phyloP scores from a whole-genome alignment of 176 grass and related monocot species.

The Paspalum vaginatum region DNA sequence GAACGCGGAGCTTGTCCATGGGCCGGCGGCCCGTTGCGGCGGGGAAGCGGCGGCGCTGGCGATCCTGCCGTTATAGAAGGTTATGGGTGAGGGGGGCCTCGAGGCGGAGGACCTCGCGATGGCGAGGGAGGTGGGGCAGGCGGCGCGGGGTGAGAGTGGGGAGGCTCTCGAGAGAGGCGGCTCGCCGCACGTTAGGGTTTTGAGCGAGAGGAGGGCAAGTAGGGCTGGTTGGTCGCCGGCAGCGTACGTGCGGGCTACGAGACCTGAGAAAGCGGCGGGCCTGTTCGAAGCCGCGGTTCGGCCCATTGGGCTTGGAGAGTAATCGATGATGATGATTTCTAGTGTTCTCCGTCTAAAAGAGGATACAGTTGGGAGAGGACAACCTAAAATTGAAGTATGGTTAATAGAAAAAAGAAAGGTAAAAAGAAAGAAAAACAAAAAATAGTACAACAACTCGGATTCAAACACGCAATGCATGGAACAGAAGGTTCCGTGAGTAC shows the following conservation, averaged over 20 bases:
- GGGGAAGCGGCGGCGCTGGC: constrained; percentile 1
- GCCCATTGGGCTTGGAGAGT: constrained; percentile 13
- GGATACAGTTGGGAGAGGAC: no score
- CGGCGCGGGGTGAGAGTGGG: background rate
- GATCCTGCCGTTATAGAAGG: constrained; percentile 30
- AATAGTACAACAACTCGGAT: no score
- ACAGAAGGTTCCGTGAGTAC: no score
- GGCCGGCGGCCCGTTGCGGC: background rate
- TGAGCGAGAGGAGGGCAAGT: constrained; percentile 29
- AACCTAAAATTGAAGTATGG: no score
- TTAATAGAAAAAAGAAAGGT: no score
- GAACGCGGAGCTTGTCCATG: constrained; percentile 89
- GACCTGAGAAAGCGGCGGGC: constrained; percentile 14
- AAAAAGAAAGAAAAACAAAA: no score
- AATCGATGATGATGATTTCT: background rate
- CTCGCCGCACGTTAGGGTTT: constrained; percentile 63
- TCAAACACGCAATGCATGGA: no score
- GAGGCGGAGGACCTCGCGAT: constrained; percentile 33
- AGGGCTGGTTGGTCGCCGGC: constrained; percentile 26
- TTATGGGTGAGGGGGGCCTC: constrained; percentile 2
- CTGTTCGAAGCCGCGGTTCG: background rate
- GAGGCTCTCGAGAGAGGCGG: constrained; percentile 43
- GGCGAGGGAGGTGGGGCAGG: background rate
- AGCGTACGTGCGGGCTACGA: constrained; percentile 32
- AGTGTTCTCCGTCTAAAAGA: background rate